Evolutionary conservation across 2,329 filamentous ascomycete species (phyloP).

Genomic region (Botryotinia narcissicola): DNA sequence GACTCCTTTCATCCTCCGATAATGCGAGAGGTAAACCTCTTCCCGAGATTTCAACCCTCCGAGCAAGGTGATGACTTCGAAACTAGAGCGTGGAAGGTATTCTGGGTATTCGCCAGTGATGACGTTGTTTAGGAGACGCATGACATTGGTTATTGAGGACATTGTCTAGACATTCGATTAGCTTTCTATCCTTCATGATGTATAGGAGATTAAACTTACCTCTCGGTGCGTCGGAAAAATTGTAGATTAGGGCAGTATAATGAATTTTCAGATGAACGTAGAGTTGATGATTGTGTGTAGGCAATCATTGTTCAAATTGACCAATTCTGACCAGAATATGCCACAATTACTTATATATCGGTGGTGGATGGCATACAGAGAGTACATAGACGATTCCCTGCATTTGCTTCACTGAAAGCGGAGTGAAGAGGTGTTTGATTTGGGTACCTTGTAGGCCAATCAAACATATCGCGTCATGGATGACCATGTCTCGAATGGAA

Average conservation of each 20-base stretch:
- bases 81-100: constrained; percentile 9
- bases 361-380: background rate
- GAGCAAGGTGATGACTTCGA: background rate
- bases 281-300: background rate
- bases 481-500: background rate
- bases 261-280: background rate
- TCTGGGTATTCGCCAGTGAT: background rate
- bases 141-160: background rate
- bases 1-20: background rate
- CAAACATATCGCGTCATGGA: background rate
- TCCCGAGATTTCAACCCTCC: background rate
- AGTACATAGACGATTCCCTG: background rate
- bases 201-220: background rate
- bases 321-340: background rate
- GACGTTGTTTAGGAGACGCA: background rate
- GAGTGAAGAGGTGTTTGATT: background rate
- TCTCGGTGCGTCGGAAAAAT: background rate
- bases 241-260: background rate
- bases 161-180: background rate
- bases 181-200: background rate
- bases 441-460: background rate
- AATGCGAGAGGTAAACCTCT: background rate
- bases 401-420: constrained; percentile 1
- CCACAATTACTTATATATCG: background rate
- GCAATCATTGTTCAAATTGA: background rate